Conservation (phyloP, 305 asterid species). For the Solanum hybrid region DNA sequence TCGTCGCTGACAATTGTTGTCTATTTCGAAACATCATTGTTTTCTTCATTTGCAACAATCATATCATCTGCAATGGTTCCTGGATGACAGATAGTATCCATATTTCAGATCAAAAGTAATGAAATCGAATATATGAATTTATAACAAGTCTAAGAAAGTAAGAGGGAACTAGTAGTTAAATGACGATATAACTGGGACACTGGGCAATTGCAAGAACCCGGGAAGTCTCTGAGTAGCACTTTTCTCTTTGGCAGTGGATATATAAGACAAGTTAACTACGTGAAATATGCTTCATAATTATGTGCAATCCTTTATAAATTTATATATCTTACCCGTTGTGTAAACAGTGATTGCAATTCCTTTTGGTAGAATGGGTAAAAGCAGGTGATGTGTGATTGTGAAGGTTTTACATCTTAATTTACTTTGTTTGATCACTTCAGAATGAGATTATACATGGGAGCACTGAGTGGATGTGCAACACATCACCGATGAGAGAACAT, state of each 20-base stretch:
- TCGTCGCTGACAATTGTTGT: background rate
- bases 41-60: conserved; percentile 6
- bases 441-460: background rate
- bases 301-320: background rate
- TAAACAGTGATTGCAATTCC: background rate
- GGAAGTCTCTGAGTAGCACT: background rate
- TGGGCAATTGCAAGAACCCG: background rate
- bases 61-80: conserved; percentile 7
- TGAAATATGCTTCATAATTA: background rate
- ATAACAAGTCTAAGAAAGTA: background rate
- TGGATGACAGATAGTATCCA: background rate
- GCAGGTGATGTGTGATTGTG: background rate
- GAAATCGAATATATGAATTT: background rate
- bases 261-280: background rate
- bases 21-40: background rate
- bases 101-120: background rate
- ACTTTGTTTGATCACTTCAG: background rate
- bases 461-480: background rate
- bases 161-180: background rate
- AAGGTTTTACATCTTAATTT: background rate
- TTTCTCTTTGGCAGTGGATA: background rate
- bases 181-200: background rate
- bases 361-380: background rate
- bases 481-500: background rate
- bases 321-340: background rate